A percentile compares a stretch with the other conserved stretches of the same genome.
phyloP scores from a whole-genome alignment of 164 flowering plant genomes.

The Taxillus chinensis region DNA sequence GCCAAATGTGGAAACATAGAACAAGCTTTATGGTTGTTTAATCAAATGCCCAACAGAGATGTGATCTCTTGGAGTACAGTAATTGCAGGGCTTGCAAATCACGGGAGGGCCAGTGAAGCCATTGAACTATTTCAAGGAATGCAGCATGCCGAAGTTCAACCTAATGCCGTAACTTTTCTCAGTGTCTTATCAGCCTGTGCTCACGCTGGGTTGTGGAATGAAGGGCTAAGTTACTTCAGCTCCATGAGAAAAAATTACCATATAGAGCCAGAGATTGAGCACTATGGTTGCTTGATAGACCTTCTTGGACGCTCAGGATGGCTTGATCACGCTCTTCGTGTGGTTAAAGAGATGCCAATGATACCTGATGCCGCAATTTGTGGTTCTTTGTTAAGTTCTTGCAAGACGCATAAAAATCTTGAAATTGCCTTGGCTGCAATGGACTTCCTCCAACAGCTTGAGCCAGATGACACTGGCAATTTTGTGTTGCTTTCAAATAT shows the following conservation, averaged over 20 bases:
- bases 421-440: conserved; percentile 38
- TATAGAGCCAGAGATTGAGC: conserved; percentile 35
- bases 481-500: conserved; percentile 39
- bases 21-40: conserved; percentile 30
- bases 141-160: conserved; percentile 26
- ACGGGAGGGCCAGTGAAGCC: conserved; percentile 40
- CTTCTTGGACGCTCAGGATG: conserved; percentile 38
- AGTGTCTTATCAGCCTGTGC: conserved; percentile 43
- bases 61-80: conserved; percentile 55
- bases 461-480: conserved; percentile 46
- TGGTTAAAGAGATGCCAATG: conserved; percentile 36
- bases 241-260: conserved; percentile 25
- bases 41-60: conserved; percentile 24
- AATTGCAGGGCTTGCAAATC: conserved; percentile 42
- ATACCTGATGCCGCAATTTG: conserved; percentile 45
- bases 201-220: conserved; percentile 37
- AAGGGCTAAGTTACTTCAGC: conserved; percentile 34
- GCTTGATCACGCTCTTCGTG: conserved; percentile 26
- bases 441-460: conserved; percentile 37
- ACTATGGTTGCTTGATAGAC: conserved; percentile 42
- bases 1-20: conserved; percentile 38
- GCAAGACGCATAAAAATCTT: conserved; percentile 29
- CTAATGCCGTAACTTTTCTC: conserved; percentile 44
- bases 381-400: conserved; percentile 42
- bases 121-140: conserved; percentile 31